Percentiles rank a stretch among this genome's conserved stretches.
Conservation (phyloP, 192 early-diverging fungal genomes). For the Podila horticola region DNA sequence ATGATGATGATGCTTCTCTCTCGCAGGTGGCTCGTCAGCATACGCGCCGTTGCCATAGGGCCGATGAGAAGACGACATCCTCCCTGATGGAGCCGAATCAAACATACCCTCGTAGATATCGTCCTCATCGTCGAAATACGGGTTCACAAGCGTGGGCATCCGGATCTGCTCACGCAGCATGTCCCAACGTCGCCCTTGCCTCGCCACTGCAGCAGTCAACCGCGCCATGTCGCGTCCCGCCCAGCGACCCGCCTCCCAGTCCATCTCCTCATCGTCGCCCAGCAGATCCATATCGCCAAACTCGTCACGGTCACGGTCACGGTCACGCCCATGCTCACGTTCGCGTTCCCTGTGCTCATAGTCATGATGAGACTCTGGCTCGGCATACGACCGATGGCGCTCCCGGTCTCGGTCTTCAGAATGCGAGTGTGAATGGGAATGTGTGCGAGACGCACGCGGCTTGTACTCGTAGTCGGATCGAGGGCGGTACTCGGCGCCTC, state of each 20-base stretch:
- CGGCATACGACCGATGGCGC: background rate
- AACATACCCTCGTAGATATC: constrained; percentile 38
- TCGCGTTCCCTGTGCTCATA: background rate
- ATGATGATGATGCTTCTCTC: background rate
- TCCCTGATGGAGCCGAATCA: background rate
- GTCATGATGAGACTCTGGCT: background rate
- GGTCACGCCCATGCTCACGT: background rate
- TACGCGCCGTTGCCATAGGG: background rate
- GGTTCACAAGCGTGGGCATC: constrained; percentile 27
- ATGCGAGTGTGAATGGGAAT: background rate
- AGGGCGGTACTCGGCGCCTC: background rate
- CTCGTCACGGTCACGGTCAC: background rate
- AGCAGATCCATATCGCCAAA: background rate
- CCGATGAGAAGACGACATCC: background rate
- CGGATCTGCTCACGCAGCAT: constrained; percentile 40
- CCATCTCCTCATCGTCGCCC: constrained; percentile 34
- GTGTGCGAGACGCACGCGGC: background rate
- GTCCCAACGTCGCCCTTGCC: constrained; percentile 47
- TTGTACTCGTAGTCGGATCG: constrained; percentile 14
- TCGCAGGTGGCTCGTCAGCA: background rate
- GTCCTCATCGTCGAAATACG: constrained; percentile 22
- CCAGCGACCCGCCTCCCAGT: constrained; percentile 43
- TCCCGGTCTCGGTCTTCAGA: background rate
- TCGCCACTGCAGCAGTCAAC: constrained; percentile 37
- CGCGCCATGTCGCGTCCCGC: constrained; percentile 48